Evolutionary conservation across 2,329 filamentous ascomycete genomes (phyloP), one percentile per base, ranked within the genome.

Genomic region (Diaporthe batatas): DNA sequence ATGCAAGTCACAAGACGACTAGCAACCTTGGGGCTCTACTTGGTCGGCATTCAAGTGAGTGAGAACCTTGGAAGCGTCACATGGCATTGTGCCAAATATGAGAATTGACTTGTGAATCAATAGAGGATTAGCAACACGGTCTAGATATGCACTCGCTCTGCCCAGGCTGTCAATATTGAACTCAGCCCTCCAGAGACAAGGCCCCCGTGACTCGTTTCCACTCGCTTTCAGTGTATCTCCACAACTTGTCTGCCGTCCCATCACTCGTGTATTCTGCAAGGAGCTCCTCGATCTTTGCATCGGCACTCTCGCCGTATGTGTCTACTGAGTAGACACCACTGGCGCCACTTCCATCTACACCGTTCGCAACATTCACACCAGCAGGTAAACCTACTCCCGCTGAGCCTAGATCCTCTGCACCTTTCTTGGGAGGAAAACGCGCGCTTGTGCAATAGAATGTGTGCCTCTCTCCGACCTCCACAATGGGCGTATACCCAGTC

Each of bases 321-420:
- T 76, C 76, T 6, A 85, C 76, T 36, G 81, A 81, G 76, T 85
- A 85, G 16, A 83, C 80, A 7, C 84, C 83, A 70, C 82, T 82
- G 1, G 81, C 81, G 0, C 44, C 57, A 49, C 77, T 73, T 7
- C 81, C 81, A 49, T 84, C 79, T 3, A 77, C 77, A 6, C 80
- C 79, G 25, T 76, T 71, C 0, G 81, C 80, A 3, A 79, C 73
- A 3, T 55, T 70, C 1, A 81, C 75, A 6, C 78, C 79, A 0
- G 77, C 55, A 59, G 67, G 70, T 5, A 81, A 62, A 2, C 76
- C 73, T 3, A 81, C 77, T 6, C 79, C 79, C 11, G 59, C 29
- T 25, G 79, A 78, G 29, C 75, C 76, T 2, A 25, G 65, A 57
- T 70, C 78, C 25, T 29, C 76, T 71, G 18, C 76, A n/a, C 34